Percentiles rank a stretch among this genome's conserved stretches.
phyloP scores from a whole-genome alignment of 345 rosid genomes.

The Brassica napus region Da-Ae NC_063442.1:42850501-42851000 shows the following conservation, averaged over 20 bases:
- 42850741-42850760: neutral
- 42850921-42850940: slow-evolving; percentile 33
- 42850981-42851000: slow-evolving; percentile 28
- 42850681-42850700: slow-evolving; percentile 1
- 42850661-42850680: slow-evolving; percentile 10
- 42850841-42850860: neutral
- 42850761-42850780: neutral
- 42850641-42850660: slow-evolving; percentile 26
- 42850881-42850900: slow-evolving; percentile 25
- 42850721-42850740: slow-evolving; percentile 8
- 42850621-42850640: neutral
- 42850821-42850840: neutral
- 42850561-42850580: neutral
- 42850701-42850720: neutral
- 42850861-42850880: neutral
- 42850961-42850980: slow-evolving; percentile 26
- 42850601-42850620: neutral
- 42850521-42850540: neutral
- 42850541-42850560: neutral
- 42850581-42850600: neutral
- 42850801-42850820: neutral
- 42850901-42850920: slow-evolving; percentile 33
- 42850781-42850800: slow-evolving; percentile 4
- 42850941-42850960: slow-evolving; percentile 34
- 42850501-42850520: neutral